phyloP scores from a whole-genome alignment of 768 basidiomycete genomes.

The Termitomyces heimii region DNA sequence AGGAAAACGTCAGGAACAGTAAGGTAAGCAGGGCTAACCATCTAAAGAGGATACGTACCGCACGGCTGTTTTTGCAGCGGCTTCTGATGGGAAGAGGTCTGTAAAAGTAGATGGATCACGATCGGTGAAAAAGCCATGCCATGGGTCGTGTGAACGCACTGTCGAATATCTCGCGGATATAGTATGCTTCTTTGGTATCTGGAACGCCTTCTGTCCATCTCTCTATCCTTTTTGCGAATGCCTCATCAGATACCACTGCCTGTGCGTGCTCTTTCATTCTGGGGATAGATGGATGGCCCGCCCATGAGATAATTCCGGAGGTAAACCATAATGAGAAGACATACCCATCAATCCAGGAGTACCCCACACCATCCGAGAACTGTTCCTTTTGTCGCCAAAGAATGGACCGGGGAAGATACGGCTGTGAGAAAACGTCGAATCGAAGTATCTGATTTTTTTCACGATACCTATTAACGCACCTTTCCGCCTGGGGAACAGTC shows the following conservation, averaged over 20 bases:
- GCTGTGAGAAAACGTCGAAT: conserved; percentile 32
- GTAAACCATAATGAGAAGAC: conserved; percentile 12
- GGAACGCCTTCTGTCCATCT: conserved; percentile 80
- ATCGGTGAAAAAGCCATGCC: neutral
- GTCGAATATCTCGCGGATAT: conserved; percentile 89
- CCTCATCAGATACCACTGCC: conserved; percentile 71
- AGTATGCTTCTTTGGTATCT: conserved; percentile 96
- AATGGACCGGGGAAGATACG: conserved; percentile 91
- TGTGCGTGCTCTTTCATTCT: conserved; percentile 91
- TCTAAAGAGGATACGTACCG: conserved; percentile 44
- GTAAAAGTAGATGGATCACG: conserved; percentile 9
- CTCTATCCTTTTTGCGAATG: conserved; percentile 62
- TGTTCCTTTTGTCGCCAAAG: conserved; percentile 99
- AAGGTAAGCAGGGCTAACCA: neutral
- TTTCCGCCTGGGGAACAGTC: conserved; percentile 80
- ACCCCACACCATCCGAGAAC: conserved; percentile 98
- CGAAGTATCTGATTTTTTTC: neutral
- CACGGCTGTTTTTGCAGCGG: conserved; percentile 89
- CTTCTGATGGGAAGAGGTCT: conserved; percentile 79
- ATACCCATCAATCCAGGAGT: conserved; percentile 97
- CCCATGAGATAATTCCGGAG: neutral
- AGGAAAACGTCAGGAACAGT: conserved; percentile 11
- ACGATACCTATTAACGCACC: conserved; percentile 24
- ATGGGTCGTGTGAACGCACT: conserved; percentile 29
- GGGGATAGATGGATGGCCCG: conserved; percentile 10